These are phyloP conservation scores for Hansenula anomala DNA, from an alignment of 1,139 yeast genomes.

Conservation along the genomic window DNA sequence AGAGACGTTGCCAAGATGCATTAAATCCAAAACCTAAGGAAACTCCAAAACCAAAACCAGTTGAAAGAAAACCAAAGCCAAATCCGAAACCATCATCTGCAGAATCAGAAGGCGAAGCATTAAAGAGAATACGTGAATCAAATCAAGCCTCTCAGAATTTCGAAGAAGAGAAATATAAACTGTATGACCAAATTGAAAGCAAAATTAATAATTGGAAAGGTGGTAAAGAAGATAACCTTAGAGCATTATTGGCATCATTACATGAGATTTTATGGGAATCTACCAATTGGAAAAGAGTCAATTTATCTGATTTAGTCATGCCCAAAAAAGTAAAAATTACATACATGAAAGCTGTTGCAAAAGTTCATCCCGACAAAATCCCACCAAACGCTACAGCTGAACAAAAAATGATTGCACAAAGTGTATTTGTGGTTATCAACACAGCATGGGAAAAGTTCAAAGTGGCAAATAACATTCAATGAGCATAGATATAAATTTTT, in stretches of 20 bases:
- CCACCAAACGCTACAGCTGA: slow-evolving; percentile 49
- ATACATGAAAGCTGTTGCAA: slow-evolving; percentile 90
- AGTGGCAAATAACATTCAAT: slow-evolving; percentile 40
- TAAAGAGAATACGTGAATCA: slow-evolving; percentile 42
- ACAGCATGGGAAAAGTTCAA: slow-evolving; percentile 91
- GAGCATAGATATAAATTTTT: too few species aligned
- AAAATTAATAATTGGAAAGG: slow-evolving; percentile 59
- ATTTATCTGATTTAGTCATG: slow-evolving; percentile 72
- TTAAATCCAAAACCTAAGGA: slow-evolving; percentile 42
- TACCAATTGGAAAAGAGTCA: slow-evolving; percentile 57
- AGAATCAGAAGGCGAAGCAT: slow-evolving; percentile 32
- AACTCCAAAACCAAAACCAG: slow-evolving; percentile 15
- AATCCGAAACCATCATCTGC: slow-evolving; percentile 13
- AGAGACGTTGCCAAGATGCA: slow-evolving; percentile 67
- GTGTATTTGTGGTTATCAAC: slow-evolving; percentile 78
- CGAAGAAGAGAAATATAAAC: slow-evolving; percentile 51
- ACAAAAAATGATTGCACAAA: slow-evolving; percentile 78
- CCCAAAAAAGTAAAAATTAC: slow-evolving; percentile 87
- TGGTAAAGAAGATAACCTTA: slow-evolving; percentile 73
- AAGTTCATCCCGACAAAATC: slow-evolving; percentile 92
- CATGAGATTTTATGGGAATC: slow-evolving; percentile 61
- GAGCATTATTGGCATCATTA: slow-evolving; percentile 67
- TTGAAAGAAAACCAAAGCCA: slow-evolving; percentile 17
- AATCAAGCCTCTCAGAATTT: slow-evolving; percentile 41
- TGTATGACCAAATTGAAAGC: slow-evolving; percentile 57